phyloP scores from a whole-genome alignment of 768 basidiomycete genomes.

The Asterophora parasitica region DNA sequence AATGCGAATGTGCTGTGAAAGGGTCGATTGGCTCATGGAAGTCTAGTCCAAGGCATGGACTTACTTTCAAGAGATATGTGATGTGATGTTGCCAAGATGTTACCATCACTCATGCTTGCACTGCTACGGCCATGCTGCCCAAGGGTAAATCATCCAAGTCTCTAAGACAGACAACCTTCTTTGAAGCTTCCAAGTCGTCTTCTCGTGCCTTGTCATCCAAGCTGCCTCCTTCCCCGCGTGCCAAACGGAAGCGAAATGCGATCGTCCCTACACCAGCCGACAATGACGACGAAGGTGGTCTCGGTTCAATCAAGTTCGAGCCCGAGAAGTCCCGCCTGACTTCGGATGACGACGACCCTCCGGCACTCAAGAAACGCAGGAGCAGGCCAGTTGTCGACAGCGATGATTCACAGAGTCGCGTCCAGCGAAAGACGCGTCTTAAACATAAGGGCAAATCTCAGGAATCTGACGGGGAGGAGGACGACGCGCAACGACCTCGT shows the following conservation, averaged over 20 bases:
- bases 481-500: slow-evolving; percentile 29
- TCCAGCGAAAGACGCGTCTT: not conserved
- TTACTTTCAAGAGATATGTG: too few species aligned
- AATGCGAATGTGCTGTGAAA: slow-evolving; percentile 6
- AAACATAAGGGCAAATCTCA: slow-evolving; percentile 15
- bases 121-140: slow-evolving; percentile 10
- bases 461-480: slow-evolving; percentile 21
- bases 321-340: slow-evolving; percentile 18
- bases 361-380: slow-evolving; percentile 11
- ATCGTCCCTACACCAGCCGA: slow-evolving; percentile 10
- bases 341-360: not conserved
- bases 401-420: slow-evolving; percentile 8
- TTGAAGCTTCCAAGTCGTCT: slow-evolving; percentile 28
- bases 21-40: slow-evolving; percentile 8
- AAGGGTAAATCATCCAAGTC: slow-evolving; percentile 21
- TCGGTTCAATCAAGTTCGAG: slow-evolving; percentile 50
- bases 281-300: slow-evolving; percentile 25
- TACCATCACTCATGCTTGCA: not conserved
- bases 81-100: too few species aligned
- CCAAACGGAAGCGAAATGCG: slow-evolving; percentile 12
- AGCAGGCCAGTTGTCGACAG: slow-evolving; percentile 10
- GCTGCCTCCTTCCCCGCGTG: slow-evolving; percentile 1
- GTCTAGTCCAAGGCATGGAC: not conserved
- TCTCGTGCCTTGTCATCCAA: slow-evolving; percentile 16
- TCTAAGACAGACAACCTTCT: slow-evolving; percentile 42